phyloP scores from a whole-genome alignment of 371 early-diverging fungal species.

The Saksenaea oblongispora region DNA sequence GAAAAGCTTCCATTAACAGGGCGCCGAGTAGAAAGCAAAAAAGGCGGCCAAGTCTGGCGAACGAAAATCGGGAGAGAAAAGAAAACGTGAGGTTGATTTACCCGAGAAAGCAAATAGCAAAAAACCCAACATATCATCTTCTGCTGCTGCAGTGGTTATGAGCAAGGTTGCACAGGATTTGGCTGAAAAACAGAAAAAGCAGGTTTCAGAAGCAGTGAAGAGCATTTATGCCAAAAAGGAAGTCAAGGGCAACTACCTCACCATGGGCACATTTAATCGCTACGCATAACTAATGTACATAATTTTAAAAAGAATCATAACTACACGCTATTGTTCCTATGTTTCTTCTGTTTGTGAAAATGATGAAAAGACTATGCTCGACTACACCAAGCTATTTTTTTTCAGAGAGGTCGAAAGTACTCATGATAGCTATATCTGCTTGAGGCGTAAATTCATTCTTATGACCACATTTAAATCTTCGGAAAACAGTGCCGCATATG shows the following conservation, averaged over 20 bases:
- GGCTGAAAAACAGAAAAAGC: constrained; percentile 37
- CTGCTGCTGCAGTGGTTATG: constrained; percentile 54
- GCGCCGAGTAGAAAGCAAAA: constrained; percentile 39
- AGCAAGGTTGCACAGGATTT: constrained; percentile 59
- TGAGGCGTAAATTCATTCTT: no score
- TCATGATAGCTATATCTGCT: no score
- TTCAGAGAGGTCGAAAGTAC: no score
- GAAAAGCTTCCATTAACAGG: constrained; percentile 19
- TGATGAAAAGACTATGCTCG: no score
- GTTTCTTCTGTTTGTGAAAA: no score
- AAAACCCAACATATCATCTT: constrained; percentile 23
- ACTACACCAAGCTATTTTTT: no score
- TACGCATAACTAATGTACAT: constrained; percentile 31
- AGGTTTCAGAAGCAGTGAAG: constrained; percentile 55
- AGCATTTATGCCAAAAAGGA: constrained; percentile 57
- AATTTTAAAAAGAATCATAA: not conserved
- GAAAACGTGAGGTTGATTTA: constrained; percentile 18
- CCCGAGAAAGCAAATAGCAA: constrained; percentile 19
- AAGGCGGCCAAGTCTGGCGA: constrained; percentile 35
- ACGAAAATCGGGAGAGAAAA: constrained; percentile 29
- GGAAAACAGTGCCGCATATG: no score
- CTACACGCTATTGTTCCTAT: no score
- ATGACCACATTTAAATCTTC: no score
- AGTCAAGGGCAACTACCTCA: constrained; percentile 58
- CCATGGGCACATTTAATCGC: constrained; percentile 73